These are phyloP conservation scores for Zymoseptoria ardabiliae DNA, from an alignment of 2,329 filamentous ascomycete species.

Conservation along the genomic window DNA sequence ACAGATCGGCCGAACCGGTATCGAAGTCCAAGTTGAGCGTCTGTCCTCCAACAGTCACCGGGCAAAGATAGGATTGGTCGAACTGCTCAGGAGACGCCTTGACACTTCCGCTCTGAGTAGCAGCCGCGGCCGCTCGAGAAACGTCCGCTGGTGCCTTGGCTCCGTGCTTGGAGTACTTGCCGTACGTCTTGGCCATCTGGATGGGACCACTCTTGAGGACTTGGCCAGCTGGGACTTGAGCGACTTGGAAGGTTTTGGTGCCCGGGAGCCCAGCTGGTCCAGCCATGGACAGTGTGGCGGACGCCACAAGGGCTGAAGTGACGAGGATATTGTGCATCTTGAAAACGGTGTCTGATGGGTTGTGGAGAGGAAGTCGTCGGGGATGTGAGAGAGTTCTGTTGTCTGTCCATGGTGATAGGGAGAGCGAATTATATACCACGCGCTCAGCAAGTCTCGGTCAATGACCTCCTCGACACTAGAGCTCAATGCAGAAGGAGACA, in stretches of 20 bases:
- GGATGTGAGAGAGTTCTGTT: slow-evolving; percentile 3
- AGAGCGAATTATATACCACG: slow-evolving; percentile 7
- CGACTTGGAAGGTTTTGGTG: slow-evolving; percentile 22
- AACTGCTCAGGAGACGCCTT: slow-evolving; percentile 33
- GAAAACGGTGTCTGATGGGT: slow-evolving; percentile 5
- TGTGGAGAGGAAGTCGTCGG: slow-evolving; percentile 4
- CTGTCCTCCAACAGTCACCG: slow-evolving; percentile 58
- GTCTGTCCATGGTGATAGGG: slow-evolving; percentile 1
- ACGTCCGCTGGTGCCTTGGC: slow-evolving; percentile 24
- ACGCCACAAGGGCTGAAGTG: slow-evolving; percentile 24
- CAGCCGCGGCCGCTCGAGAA: slow-evolving; percentile 28
- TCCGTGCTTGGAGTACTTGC: slow-evolving; percentile 30
- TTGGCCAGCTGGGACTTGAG: slow-evolving; percentile 25
- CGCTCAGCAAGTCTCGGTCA: not conserved
- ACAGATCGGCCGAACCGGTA: slow-evolving; percentile 63
- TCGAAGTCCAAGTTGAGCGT: slow-evolving; percentile 62
- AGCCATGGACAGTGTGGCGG: slow-evolving; percentile 23
- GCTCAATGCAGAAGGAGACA: slow-evolving; percentile 6
- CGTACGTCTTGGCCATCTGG: slow-evolving; percentile 30
- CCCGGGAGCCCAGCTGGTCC: slow-evolving; percentile 23
- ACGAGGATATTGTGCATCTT: slow-evolving; percentile 25
- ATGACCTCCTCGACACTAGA: not conserved
- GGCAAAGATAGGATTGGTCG: slow-evolving; percentile 39
- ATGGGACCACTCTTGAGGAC: slow-evolving; percentile 6
- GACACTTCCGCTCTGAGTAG: slow-evolving; percentile 32